Evolutionary conservation across 176 grass and related monocot species (phyloP).

Genomic region (Canna indica): DNA sequence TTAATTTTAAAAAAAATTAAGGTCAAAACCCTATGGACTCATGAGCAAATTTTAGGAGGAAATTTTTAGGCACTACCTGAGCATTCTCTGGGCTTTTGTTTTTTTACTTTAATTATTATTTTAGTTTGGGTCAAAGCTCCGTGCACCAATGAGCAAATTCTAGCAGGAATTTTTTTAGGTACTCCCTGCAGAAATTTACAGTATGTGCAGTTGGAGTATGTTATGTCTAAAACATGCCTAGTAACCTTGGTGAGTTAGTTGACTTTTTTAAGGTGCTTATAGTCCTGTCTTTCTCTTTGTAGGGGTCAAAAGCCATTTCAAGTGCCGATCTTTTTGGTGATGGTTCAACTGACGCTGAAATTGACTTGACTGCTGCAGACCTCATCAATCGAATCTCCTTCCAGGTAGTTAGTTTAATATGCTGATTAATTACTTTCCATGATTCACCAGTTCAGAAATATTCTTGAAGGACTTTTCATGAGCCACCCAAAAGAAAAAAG

Average conservation of each 20-base stretch:
- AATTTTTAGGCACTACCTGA: no score
- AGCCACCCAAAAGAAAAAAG: no score
- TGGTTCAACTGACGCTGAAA: constrained; percentile 23
- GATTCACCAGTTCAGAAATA: background rate
- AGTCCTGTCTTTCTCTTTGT: background rate
- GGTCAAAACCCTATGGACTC: background rate
- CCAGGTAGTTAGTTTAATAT: constrained; percentile 36
- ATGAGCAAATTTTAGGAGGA: background rate
- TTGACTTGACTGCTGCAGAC: constrained; percentile 59
- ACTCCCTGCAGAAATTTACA: no score
- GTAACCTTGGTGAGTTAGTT: background rate
- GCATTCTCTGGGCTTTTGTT: no score
- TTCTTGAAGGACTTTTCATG: no score
- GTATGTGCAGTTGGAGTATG: no score
- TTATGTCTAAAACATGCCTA: background rate
- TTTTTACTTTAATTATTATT: no score
- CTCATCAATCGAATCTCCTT: constrained; percentile 76
- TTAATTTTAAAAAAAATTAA: no score
- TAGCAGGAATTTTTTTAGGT: no score
- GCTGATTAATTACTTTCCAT: background rate
- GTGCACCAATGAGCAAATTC: no score
- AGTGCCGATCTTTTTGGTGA: constrained; percentile 71
- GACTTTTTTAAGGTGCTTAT: no score
- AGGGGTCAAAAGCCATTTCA: constrained; percentile 77
- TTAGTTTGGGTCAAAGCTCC: no score